Evolutionary conservation across 805 yeast species (phyloP).

Genomic region (Zygoascus tannicola): DNA sequence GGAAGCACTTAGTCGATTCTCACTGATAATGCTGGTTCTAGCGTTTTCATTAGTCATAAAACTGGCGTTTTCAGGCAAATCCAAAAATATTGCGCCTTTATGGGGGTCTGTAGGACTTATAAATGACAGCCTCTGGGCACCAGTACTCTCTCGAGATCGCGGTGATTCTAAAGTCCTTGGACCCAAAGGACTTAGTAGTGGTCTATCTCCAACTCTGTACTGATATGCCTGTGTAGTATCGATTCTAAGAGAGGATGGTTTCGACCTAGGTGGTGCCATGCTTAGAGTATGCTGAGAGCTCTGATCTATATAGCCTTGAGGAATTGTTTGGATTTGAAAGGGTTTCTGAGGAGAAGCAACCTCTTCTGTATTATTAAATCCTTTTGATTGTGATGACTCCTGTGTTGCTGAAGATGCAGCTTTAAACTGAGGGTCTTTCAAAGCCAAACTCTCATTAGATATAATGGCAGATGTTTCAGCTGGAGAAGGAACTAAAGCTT

Average conservation of each 20-base stretch:
- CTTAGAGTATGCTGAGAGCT: too few relatives aligned
- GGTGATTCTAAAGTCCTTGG: neutral
- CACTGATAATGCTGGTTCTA: conserved; percentile 1
- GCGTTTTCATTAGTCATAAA: neutral
- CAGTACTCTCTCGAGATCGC: neutral
- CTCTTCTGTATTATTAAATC: too few relatives aligned
- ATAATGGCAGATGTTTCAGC: neutral
- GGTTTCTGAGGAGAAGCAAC: too few relatives aligned
- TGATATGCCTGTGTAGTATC: neutral
- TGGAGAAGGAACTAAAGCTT: neutral
- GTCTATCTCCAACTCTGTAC: neutral
- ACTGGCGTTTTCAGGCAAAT: conserved; percentile 1
- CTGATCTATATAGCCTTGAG: too few relatives aligned
- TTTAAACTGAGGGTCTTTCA: too few relatives aligned
- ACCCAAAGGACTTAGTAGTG: neutral
- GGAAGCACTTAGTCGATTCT: neutral
- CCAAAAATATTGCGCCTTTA: neutral
- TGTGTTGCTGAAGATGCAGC: too few relatives aligned
- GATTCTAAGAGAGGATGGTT: neutral
- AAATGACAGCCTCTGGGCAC: neutral
- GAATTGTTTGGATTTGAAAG: too few relatives aligned
- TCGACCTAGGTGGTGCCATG: too few relatives aligned
- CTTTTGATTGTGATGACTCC: too few relatives aligned
- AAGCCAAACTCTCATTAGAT: too few relatives aligned
- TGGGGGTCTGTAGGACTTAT: neutral